Percentiles rank a stretch among this genome's conserved stretches.
Conservation (phyloP, 2,329 filamentous ascomycete genomes). For the Verticillium longisporum region DNA sequence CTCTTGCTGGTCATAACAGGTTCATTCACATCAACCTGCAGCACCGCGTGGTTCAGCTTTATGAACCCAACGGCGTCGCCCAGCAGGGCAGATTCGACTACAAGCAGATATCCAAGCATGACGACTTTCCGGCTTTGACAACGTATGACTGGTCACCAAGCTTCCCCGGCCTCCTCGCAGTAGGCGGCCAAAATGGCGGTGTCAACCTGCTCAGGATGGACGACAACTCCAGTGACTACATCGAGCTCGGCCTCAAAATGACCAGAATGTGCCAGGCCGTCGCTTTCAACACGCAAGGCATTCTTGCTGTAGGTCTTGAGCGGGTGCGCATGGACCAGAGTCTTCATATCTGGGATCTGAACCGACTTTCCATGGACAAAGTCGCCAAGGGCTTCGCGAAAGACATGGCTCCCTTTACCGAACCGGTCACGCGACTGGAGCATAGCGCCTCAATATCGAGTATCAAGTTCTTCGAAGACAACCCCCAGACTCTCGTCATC, state of each 20-base stretch:
- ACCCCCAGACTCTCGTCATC: conserved; percentile 67
- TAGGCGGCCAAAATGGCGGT: conserved; percentile 69
- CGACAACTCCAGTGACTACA: conserved; percentile 57
- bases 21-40: conserved; percentile 62
- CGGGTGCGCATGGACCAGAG: conserved; percentile 76
- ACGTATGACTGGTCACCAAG: conserved; percentile 62
- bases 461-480: conserved; percentile 73
- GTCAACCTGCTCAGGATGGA: conserved; percentile 70
- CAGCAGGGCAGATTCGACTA: conserved; percentile 51
- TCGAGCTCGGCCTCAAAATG: conserved; percentile 66
- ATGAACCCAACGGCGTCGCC: conserved; percentile 54
- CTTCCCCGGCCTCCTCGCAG: conserved; percentile 60
- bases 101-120: conserved; percentile 49
- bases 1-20: conserved; percentile 48
- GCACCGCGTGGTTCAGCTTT: conserved; percentile 55
- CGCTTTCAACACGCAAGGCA: conserved; percentile 65
- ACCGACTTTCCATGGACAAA: conserved; percentile 45
- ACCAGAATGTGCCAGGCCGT: conserved; percentile 75
- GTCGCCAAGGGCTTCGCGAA: conserved; percentile 42
- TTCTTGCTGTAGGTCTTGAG: conserved; percentile 73
- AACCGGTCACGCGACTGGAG: conserved; percentile 54
- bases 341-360: conserved; percentile 77
- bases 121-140: conserved; percentile 56
- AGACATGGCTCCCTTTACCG: conserved; percentile 41
- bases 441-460: conserved; percentile 71